phyloP scores from a whole-genome alignment of 768 basidiomycete species.

The Pleurotus eryngii region DNA sequence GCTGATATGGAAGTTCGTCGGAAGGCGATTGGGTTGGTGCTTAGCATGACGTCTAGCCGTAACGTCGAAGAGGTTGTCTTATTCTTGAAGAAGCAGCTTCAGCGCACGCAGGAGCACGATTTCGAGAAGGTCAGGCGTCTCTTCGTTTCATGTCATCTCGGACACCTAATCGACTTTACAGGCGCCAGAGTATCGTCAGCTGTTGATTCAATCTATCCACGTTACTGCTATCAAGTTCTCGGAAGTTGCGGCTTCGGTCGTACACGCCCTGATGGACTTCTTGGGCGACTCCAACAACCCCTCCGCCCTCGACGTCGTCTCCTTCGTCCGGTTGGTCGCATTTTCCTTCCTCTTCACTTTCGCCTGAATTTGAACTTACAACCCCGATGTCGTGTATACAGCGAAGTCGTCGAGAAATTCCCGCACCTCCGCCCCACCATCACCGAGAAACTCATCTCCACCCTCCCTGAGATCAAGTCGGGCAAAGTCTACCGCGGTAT shows the following conservation, averaged over 20 bases:
- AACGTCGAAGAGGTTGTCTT: constrained; percentile 96
- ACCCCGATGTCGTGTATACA: constrained; percentile 18
- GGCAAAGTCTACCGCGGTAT: constrained; percentile 97
- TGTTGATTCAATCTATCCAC: constrained; percentile 96
- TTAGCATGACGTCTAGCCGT: constrained; percentile 89
- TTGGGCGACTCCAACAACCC: constrained; percentile 93
- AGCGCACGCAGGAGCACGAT: constrained; percentile 86
- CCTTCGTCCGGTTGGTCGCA: constrained; percentile 44
- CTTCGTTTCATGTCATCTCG: not conserved
- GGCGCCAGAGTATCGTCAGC: constrained; percentile 93
- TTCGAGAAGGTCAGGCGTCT: constrained; percentile 73
- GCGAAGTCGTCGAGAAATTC: constrained; percentile 98
- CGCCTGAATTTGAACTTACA: not conserved
- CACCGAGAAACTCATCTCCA: constrained; percentile 74
- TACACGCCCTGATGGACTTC: constrained; percentile 92
- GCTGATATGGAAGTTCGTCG: constrained; percentile 95
- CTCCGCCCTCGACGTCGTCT: constrained; percentile 91
- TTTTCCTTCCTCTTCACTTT: not conserved
- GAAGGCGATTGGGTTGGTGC: constrained; percentile 85
- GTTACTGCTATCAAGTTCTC: constrained; percentile 95
- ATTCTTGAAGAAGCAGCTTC: constrained; percentile 97
- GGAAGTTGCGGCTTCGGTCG: constrained; percentile 93
- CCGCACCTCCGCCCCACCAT: constrained; percentile 79
- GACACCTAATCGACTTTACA: constrained; percentile 24
- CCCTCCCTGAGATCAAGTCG: constrained; percentile 46